Evolutionary conservation across 1,284 basidiomycete species (phyloP), one percentile per base, ranked within the genome.

Genomic region (Inonotus hispidus): DNA sequence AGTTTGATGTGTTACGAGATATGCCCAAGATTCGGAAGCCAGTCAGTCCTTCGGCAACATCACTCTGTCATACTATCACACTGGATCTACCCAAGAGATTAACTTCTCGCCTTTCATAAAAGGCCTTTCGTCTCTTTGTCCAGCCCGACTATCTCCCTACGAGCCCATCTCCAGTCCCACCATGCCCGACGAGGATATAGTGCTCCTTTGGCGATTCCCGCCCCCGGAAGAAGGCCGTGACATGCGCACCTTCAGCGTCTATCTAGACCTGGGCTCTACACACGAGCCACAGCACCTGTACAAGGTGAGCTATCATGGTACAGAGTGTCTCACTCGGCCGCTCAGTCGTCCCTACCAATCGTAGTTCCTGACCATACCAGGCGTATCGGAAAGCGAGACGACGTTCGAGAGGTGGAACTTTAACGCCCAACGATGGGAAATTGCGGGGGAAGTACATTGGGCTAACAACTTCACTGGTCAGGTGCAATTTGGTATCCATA

Each of bases 301-400:
- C 73, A 80, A 76, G 71, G 82, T 76, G 65, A 58, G 58, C 56
- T 16, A 45, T 19, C 7, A n/a, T 21, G 37, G 16, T n/a, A 45
- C 25, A 37, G 21, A 7, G 27, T 27, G 49, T 25, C 29, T 52
- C 4, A 37, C 16, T 4, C 21, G 16, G 5, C 23, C 8, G 29
- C 38, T 46, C 13, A 45, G 8, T 35, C 39, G 8, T 35, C 37
- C 21, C 43, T 63, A 37, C 55, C 46, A 37, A 19, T 39, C 13
- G n/a, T 61, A 84, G 82, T 83, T 84, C 63, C 81, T 83, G 66
- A 81, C 82, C 0, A 69, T 76, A 21, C 79, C 78, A 2, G 81
- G 81, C 35, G 67, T 74, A 27, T 68, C 65, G 14, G 74, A 70
- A 13, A 79, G 79, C 2, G 73, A 74, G 3, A 84, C 82, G 1